phyloP scores from a whole-genome alignment of 169 alveolate species.

The Babesia ovata region DNA sequence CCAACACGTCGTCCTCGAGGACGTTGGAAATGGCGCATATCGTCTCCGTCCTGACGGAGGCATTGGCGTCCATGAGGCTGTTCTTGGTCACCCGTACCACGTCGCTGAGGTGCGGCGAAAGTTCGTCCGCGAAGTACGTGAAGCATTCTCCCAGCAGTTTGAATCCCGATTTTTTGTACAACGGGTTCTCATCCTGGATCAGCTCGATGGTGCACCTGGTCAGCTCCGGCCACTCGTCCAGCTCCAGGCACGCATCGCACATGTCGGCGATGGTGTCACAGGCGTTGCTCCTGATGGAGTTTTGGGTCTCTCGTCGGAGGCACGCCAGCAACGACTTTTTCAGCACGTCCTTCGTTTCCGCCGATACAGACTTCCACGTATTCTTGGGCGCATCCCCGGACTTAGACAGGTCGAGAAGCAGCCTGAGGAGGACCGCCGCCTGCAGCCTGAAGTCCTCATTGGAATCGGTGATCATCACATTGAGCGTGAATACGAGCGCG shows the following conservation, averaged over 20 bases:
- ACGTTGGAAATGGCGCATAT: conserved; percentile 70
- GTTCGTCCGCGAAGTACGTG: conserved; percentile 64
- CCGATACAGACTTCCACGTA: conserved; percentile 65
- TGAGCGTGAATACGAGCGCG: conserved; percentile 69
- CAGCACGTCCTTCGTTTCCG: conserved; percentile 63
- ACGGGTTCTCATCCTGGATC: conserved; percentile 69
- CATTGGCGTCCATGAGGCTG: conserved; percentile 63
- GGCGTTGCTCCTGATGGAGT: conserved; percentile 71
- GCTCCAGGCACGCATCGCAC: conserved; percentile 58
- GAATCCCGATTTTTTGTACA: conserved; percentile 74
- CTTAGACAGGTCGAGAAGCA: conserved; percentile 69
- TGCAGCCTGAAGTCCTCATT: conserved; percentile 75
- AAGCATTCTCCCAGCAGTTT: conserved; percentile 75
- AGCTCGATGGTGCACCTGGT: conserved; percentile 68
- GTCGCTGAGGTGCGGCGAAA: conserved; percentile 55
- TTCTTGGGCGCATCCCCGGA: conserved; percentile 68
- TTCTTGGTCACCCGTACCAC: conserved; percentile 67
- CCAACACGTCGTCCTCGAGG: conserved; percentile 67
- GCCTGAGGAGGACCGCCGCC: conserved; percentile 71
- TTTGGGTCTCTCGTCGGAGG: conserved; percentile 68
- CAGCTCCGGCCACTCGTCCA: conserved; percentile 80
- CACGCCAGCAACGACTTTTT: conserved; percentile 70
- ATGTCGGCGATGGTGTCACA: conserved; percentile 78
- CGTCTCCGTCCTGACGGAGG: conserved; percentile 74
- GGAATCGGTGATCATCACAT: conserved; percentile 69